Conservation (phyloP, 306 rosid species). For the Hippophae rhamnoides region DNA sequence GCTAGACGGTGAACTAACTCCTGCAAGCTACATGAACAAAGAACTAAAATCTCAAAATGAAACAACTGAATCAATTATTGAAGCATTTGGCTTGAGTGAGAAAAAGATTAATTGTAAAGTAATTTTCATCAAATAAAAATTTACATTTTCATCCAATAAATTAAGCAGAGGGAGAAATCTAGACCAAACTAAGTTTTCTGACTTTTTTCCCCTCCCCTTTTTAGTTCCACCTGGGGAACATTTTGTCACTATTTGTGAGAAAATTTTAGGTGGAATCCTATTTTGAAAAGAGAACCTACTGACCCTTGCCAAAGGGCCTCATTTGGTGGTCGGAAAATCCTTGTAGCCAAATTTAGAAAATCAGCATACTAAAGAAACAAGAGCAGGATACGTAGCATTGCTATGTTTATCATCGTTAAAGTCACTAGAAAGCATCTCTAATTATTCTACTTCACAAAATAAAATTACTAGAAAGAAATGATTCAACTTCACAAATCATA, state of each 20-base stretch:
- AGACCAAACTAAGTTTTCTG: not conserved
- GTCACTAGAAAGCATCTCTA: too few species aligned
- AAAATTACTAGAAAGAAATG: too few species aligned
- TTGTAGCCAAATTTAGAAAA: too few species aligned
- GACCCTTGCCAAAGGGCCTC: slow-evolving; percentile 1
- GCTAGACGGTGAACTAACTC: slow-evolving; percentile 52
- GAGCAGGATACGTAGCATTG: too few species aligned
- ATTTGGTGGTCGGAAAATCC: not conserved
- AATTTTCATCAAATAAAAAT: not conserved
- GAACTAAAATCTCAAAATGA: slow-evolving; percentile 13
- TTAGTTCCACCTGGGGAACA: not conserved
- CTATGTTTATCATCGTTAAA: too few species aligned
- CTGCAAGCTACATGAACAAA: slow-evolving; percentile 39
- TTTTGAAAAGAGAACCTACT: not conserved
- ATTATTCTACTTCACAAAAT: too few species aligned
- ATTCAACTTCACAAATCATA: too few species aligned
- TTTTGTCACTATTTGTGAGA: not conserved
- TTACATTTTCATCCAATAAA: not conserved
- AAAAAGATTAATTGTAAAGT: not conserved
- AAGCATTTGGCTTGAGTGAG: not conserved
- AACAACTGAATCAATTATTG: slow-evolving; percentile 14
- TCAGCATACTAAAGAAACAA: too few species aligned
- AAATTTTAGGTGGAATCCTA: not conserved
- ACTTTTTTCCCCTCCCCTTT: not conserved
- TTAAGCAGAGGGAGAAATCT: not conserved